phyloP scores from a whole-genome alignment of 768 basidiomycete species.

The Ramaria sp. region DNA sequence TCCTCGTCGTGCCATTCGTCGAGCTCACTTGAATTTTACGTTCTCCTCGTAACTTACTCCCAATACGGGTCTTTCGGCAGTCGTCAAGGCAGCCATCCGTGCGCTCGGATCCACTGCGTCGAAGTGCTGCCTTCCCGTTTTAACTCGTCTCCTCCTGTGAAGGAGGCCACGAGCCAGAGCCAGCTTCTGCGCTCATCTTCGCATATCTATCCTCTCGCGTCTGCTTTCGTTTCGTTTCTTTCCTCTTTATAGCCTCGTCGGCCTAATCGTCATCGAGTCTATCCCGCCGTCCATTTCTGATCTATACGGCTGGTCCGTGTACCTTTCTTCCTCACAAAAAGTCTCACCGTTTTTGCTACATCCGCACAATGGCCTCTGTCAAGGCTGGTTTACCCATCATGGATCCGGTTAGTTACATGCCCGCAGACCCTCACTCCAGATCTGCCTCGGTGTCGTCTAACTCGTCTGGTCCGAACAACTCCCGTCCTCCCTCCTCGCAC shows the following conservation, averaged over 20 bases:
- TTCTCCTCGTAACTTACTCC: neutral
- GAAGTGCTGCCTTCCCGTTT: neutral
- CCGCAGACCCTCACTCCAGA: constrained; percentile 43
- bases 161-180: neutral
- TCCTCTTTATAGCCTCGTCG: constrained; percentile 6
- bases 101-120: neutral
- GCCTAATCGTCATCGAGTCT: too few relatives aligned
- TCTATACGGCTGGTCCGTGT: constrained; percentile 52
- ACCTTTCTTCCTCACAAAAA: constrained; percentile 20
- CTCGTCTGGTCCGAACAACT: constrained; percentile 52
- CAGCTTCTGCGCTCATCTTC: neutral
- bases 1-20: neutral
- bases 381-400: constrained; percentile 20
- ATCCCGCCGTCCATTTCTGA: constrained; percentile 17
- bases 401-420: constrained; percentile 15
- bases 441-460: constrained; percentile 71
- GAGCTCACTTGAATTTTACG: too few relatives aligned
- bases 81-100: constrained; percentile 7
- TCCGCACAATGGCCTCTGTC: constrained; percentile 51
- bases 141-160: neutral
- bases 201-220: constrained; percentile 15
- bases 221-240: constrained; percentile 16
- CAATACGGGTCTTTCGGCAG: neutral
- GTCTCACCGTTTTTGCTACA: constrained; percentile 28
- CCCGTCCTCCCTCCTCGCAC: constrained; percentile 67